Conservation (phyloP, 2,329 filamentous ascomycete genomes). For the Ophiognomonia clavigignenti-juglandacearum region DNA sequence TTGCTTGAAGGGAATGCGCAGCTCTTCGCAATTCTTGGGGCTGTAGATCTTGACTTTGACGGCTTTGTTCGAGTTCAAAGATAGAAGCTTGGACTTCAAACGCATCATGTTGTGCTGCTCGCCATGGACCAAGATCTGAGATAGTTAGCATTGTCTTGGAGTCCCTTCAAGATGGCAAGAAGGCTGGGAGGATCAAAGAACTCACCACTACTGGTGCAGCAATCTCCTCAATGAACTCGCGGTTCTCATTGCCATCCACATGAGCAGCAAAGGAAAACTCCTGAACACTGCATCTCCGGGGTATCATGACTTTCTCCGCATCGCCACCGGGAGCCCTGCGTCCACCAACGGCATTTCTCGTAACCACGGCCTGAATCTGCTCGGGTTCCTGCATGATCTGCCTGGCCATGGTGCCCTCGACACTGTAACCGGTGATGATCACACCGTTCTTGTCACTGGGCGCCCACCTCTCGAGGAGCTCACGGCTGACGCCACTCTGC, state of each 20-base stretch:
- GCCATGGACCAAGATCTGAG: conserved; percentile 87
- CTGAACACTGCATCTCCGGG: conserved; percentile 84
- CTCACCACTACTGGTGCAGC: conserved; percentile 85
- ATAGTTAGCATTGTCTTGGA: neutral
- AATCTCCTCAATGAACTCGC: conserved; percentile 95
- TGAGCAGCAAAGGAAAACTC: conserved; percentile 96
- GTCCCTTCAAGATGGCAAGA: neutral
- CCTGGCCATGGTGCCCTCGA: conserved; percentile 97
- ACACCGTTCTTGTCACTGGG: conserved; percentile 97
- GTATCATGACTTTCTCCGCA: conserved; percentile 86
- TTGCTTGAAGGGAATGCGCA: conserved; percentile 90
- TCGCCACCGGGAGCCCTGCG: conserved; percentile 62
- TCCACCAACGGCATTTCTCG: conserved; percentile 59
- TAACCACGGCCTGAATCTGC: conserved; percentile 92
- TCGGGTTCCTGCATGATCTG: conserved; percentile 93
- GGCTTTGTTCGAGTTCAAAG: conserved; percentile 78
- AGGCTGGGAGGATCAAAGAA: conserved; percentile 24
- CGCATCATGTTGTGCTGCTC: conserved; percentile 99
- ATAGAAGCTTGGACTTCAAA: conserved; percentile 87
- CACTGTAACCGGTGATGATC: conserved; percentile 96
- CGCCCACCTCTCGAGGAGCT: conserved; percentile 91
- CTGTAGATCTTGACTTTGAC: conserved; percentile 88
- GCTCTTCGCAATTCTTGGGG: conserved; percentile 89
- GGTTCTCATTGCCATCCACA: conserved; percentile 92
- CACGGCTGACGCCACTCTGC: conserved; percentile 90